Base-by-base conservation (phyloP, 495 filamentous ascomycete genomes). In the Gamarada debralockiae region DNA sequence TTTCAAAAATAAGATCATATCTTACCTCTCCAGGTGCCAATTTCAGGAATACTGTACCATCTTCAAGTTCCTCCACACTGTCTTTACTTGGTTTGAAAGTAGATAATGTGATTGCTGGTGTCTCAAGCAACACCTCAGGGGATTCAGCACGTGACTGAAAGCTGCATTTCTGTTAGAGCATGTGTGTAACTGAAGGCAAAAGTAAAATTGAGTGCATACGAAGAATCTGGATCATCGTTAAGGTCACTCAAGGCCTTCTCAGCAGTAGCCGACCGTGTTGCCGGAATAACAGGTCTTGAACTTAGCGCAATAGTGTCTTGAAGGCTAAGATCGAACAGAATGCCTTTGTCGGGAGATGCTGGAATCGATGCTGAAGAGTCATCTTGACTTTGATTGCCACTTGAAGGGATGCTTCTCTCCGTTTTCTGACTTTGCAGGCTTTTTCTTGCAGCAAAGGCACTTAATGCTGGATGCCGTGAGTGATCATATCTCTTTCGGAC, bases 401-500 rank as follows among this genome's bases (percentile, higher is more conserved):
- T 43, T 23, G 18, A 4, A 23, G n/a, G 29, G 21, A 2, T 14
- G 23, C 22, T 36, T 10, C 20, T 25, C 25, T 50, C 55, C 14
- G 38, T 50, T n/a, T 41, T 15, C 14, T n/a, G 27, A 23, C 24
- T 48, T 25, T 45, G 41, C 15, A 76, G 63, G 31, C 61, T 72
- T 57, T 72, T 69, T 8, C 76, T 69, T 14, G 74, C 71, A 14
- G 76, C 74, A 59, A 78, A 73, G 14, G 75, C 76, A 56, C 76
- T 80, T 60, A 78, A 62, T 9, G 59, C 74, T 76, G 47, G 42
- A 45, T 27, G 36, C 8, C 14, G 40, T 22, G 13, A 43, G 15
- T 43, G 18, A 61, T 17, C 25, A 49, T 9, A 49, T 15, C 10
- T 42, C 14, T 29, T 49, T 25, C 18, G 22, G 8, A 17, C 21